Evolutionary conservation across 73 alveolate genomes (phyloP).

Genomic region (Stentor roeselii): DNA sequence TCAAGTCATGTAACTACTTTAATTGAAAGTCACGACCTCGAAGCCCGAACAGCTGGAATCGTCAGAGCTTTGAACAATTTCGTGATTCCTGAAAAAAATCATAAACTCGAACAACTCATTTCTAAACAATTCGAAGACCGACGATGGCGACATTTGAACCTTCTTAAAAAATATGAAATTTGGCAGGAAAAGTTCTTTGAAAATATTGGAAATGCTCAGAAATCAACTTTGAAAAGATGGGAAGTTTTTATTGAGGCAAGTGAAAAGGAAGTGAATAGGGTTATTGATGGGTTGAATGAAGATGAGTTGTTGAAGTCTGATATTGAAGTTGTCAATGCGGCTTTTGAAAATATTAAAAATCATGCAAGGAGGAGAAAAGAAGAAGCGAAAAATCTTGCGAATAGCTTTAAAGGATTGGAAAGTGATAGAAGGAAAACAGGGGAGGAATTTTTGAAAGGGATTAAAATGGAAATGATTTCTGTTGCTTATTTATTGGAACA

Average conservation of each 20-base stretch:
- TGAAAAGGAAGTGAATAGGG: conserved; percentile 41
- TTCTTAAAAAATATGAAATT: conserved; percentile 56
- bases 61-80: conserved; percentile 14
- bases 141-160: conserved; percentile 55
- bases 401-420: conserved; percentile 44
- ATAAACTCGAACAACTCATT: conserved; percentile 53
- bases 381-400: conserved; percentile 38
- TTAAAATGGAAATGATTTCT: conserved; percentile 47
- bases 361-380: conserved; percentile 52
- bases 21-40: not conserved
- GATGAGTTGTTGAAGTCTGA: conserved; percentile 51
- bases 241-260: conserved; percentile 52
- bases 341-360: conserved; percentile 49
- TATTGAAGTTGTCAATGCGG: conserved; percentile 49
- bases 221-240: conserved; percentile 38
- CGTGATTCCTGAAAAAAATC: conserved; percentile 11
- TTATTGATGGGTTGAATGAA: conserved; percentile 48
- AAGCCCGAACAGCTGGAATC: not conserved
- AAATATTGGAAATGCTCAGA: conserved; percentile 38
- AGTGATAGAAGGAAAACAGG: conserved; percentile 49
- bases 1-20: not conserved
- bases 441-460: conserved; percentile 19
- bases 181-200: conserved; percentile 65
- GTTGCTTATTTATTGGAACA: conserved; percentile 63
- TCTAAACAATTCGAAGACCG: conserved; percentile 54